These are phyloP conservation scores for Fraxinus sp. DNA, from an alignment of 305 asterid genomes.

Conservation along the genomic window DNA sequence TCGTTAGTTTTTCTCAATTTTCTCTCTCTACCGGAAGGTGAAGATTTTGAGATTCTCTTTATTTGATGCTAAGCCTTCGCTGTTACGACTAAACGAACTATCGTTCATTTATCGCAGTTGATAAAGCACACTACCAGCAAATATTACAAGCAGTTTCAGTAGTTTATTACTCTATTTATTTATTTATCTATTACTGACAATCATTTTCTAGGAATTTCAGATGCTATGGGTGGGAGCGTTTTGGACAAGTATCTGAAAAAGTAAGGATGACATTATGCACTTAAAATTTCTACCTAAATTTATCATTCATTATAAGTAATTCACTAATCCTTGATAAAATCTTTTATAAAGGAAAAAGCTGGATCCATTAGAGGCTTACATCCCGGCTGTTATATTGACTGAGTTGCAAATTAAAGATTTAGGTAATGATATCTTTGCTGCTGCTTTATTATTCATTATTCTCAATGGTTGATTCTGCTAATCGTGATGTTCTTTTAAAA, in stretches of 20 bases:
- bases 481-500: background rate
- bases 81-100: background rate
- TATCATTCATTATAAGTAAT: background rate
- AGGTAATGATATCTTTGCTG: conserved; percentile 44
- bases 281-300: conserved; percentile 7
- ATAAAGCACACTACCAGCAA: background rate
- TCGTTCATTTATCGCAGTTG: background rate
- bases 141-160: conserved; percentile 3
- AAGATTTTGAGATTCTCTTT: background rate
- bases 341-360: conserved; percentile 71
- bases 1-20: conserved; percentile 49
- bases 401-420: conserved; percentile 85
- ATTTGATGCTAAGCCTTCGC: background rate
- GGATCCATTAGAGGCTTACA: conserved; percentile 84
- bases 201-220: conserved; percentile 45
- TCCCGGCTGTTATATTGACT: conserved; percentile 85
- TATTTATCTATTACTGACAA: conserved; percentile 5
- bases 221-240: conserved; percentile 53
- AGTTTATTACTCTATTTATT: background rate
- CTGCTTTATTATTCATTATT: background rate
- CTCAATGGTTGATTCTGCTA: background rate
- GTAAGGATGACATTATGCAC: conserved; percentile 36
- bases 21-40: conserved; percentile 56
- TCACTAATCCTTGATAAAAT: background rate
- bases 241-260: conserved; percentile 78